Evolutionary conservation across 163 green algal species (phyloP), one percentile per base, ranked within the genome.

Genomic region (Chlamydomonas reinhardtii): DNA sequence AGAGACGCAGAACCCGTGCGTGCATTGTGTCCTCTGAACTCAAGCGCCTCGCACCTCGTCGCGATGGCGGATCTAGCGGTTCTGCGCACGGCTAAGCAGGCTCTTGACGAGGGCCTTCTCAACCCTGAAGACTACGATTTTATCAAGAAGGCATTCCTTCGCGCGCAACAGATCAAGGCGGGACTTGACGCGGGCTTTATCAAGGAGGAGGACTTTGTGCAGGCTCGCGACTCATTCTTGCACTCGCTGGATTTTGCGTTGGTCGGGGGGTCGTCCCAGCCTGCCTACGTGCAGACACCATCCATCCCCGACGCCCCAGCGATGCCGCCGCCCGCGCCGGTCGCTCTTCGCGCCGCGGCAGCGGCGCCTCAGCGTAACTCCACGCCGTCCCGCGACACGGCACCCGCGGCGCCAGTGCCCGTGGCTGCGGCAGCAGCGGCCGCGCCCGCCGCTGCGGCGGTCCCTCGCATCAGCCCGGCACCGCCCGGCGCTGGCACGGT

Each of bases 91-190:
- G 95, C 95, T 29, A 97, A 97, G 68, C 84, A 89, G 17, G 96
- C 96, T 0, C 88, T 98, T 27, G 92, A 98, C 56, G 91, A 97
- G 54, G 94, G 91, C 2, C 91, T 99, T 0, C 93, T 99, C 17
- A 93, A 90, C 3, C 81, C 94, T 82, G 25, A 97, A 93, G 94
- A 97, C 74, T 94, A 93, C 37, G 92, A 94, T 39, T 93, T 94
- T 32, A 94, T 97, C 25, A 91, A 90, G 73, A 91, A 94, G 29
- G 91, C 92, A 27, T 96, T 95, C 75, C 87, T 95, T 20, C 87
- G 90, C n/a, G 90, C 92, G 0, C 92, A 95, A 80, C 90, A 94
- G 73, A 94, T 96, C 74, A 96, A 96, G 82, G 85, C 88, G 32
- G 89, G 86, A 5, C 72, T 94, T 22, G 82, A 92, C 48, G 89